phyloP scores from a whole-genome alignment of 1,139 yeast species.

The Saccharomycopsis crataegensis region DNA sequence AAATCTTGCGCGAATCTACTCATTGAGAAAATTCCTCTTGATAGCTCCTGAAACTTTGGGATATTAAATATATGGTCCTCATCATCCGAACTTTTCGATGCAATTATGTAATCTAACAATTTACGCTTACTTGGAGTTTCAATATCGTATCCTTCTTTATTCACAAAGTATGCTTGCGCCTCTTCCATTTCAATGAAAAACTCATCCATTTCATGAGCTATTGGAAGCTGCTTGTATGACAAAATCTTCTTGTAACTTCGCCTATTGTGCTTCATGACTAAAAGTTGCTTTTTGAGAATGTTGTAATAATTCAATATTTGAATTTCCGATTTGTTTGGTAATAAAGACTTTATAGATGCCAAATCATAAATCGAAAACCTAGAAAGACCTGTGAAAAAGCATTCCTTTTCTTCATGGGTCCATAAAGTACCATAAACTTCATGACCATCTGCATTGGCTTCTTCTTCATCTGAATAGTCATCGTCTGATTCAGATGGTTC shows the following conservation, averaged over 20 bases:
- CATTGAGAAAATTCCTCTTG: too few relatives aligned
- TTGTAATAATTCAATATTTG: constrained; percentile 35
- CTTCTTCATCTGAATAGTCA: background rate
- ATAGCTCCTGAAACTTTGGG: too few relatives aligned
- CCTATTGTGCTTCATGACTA: constrained; percentile 21
- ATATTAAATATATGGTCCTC: too few relatives aligned
- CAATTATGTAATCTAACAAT: too few relatives aligned
- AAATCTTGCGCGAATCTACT: too few relatives aligned
- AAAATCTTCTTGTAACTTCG: constrained; percentile 21
- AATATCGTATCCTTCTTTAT: background rate
- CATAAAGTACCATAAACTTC: constrained; percentile 24
- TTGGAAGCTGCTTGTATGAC: constrained; percentile 32
- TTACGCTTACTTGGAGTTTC: too few relatives aligned
- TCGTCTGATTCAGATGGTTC: too few relatives aligned
- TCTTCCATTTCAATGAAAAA: constrained; percentile 34
- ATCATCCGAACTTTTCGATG: too few relatives aligned
- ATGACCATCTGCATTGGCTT: background rate
- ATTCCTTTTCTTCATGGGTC: constrained; percentile 26
- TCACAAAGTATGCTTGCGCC: constrained; percentile 29
- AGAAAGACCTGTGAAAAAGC: constrained; percentile 27
- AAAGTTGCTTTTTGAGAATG: constrained; percentile 26
- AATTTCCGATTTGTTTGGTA: constrained; percentile 29
- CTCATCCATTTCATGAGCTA: constrained; percentile 36
- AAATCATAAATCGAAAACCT: constrained; percentile 34
- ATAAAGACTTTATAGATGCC: constrained; percentile 27